Base-by-base conservation (phyloP, 2,329 filamentous ascomycete species). In the Chaetoscypha palmicola region DNA sequence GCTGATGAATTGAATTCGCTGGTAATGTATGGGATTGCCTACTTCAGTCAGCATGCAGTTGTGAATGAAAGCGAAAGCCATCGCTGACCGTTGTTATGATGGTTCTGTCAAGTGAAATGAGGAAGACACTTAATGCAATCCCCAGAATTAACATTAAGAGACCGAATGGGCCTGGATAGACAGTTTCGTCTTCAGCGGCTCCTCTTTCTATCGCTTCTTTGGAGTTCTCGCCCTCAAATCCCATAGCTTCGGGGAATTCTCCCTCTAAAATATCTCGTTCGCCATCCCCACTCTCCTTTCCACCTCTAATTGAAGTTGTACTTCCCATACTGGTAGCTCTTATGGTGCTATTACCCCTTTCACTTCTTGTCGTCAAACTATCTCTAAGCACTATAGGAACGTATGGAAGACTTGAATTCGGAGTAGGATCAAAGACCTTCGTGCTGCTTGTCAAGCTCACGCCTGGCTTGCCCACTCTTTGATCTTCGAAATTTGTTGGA, bases 21-120 rank as follows among this genome's bases (percentile, higher is more conserved):
- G 1, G 65, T 65, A 26, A 68, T 67, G 23, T 58, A 58, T n/a
- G 65, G 65, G 28, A 67, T 64, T n/a, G 65, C 65, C 26, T 31
- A 12, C n/a, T n/a, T n/a, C n/a, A n/a, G n/a, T n/a, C n/a, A n/a
- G n/a, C n/a, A n/a, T n/a, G n/a, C n/a, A n/a, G n/a, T n/a, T n/a
- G n/a, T n/a, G n/a, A n/a, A n/a, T n/a, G n/a, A n/a, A n/a, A n/a
- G n/a, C n/a, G n/a, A 28, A 7, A 28, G 24, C 24, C 12, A 7
- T 28, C 12, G 12, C 24, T 7, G 43, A 55, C 53, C 10, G 54
- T 55, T 5, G 54, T 51, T 14, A 57, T 57, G 24, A 57, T 55
- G 4, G 49, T 55, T 7, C 52, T 38, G 38, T 57, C 54, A 19
- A 61, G 41, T 1, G 58, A 56, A 14, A 61, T 54, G 4, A 60